Base-by-base conservation (phyloP, 78 protist genomes). In the Thecamonas trahens region DNA sequence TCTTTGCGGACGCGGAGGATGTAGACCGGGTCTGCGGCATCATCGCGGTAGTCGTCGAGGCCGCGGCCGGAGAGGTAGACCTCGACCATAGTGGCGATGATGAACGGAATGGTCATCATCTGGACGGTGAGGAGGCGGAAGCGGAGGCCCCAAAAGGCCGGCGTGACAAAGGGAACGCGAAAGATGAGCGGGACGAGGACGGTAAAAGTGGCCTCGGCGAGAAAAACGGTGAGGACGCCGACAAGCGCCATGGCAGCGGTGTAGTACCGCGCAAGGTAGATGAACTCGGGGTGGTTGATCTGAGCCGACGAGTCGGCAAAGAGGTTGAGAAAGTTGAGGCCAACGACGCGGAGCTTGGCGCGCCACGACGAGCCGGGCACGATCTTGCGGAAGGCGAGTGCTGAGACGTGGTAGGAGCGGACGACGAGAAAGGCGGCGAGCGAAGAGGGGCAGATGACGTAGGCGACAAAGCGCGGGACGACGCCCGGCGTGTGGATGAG, bases 101-200 rank as follows among this genome's bases (percentile, higher is more conserved):
- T n/a, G n/a, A n/a, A n/a, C n/a, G n/a, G n/a, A n/a, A n/a, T n/a
- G 44, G 44, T 39, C 44, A 55, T 55, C 18, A 55, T 34, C 34
- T 34, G 61, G 35, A 55, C 61, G 61, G 61, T 55, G 34, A 55
- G 18, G 35, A 55, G 34, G 18, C 61, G 3, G 61, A 55, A 55
- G 35, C 35, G 61, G 18, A 34, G 3, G 35, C 18, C 61, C 61
- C 61, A 55, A 7, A 9, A 9, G 34, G 3, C 3, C 18, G 18
- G 34, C 34, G 44, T 55, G 61, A 55, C 35, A 32, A 55, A 55
- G 61, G 3, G 61, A 3, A 55, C 8, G 34, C 61, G 61, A 8
- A 55, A 55, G 34, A 55, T 55, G 34, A 9, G 18, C 18, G 61
- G 61, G 18, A 55, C 44, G 35, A 7, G 34, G 35, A 55, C 3